These are phyloP conservation scores for Zasmidium angulare DNA, from an alignment of 2,329 filamentous ascomycete genomes.

Conservation along the genomic window DNA sequence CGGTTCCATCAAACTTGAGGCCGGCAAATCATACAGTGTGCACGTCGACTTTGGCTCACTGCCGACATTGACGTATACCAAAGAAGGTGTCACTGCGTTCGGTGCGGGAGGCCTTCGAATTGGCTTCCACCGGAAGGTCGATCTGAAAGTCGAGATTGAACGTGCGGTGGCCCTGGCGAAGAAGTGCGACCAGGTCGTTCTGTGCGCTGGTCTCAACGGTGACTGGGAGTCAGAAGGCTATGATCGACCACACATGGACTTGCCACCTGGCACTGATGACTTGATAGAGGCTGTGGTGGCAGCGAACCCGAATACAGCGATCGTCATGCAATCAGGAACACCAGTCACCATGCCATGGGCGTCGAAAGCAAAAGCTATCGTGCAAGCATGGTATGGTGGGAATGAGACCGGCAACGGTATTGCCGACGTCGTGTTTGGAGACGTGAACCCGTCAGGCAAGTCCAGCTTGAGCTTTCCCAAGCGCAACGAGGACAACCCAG, in stretches of 20 bases:
- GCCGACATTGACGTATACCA: constrained; percentile 62
- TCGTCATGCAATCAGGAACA: constrained; percentile 77
- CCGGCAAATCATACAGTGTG: constrained; percentile 60
- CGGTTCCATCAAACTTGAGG: constrained; percentile 57
- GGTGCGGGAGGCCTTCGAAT: constrained; percentile 64
- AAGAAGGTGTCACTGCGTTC: constrained; percentile 63
- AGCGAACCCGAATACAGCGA: constrained; percentile 67
- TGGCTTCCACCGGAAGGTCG: constrained; percentile 54
- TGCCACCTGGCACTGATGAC: constrained; percentile 62
- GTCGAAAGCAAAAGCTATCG: constrained; percentile 61
- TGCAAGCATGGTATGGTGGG: constrained; percentile 83
- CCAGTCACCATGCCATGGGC: constrained; percentile 73
- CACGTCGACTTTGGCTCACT: constrained; percentile 63
- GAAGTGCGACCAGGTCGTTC: constrained; percentile 71
- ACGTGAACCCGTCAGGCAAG: constrained; percentile 72
- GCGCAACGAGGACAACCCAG: constrained; percentile 53
- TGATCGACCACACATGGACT: constrained; percentile 61
- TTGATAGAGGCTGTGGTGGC: constrained; percentile 65
- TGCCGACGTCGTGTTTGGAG: constrained; percentile 73
- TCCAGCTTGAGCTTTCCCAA: constrained; percentile 70
- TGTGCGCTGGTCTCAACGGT: constrained; percentile 74
- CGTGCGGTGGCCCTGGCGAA: constrained; percentile 67
- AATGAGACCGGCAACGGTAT: constrained; percentile 82
- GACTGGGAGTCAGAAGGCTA: constrained; percentile 75
- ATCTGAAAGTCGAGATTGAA: constrained; percentile 64